A percentile compares a stretch with the other conserved stretches of the same genome.
phyloP scores from a whole-genome alignment of 208 protist genomes.

The Wallacemonas collosoma region DNA sequence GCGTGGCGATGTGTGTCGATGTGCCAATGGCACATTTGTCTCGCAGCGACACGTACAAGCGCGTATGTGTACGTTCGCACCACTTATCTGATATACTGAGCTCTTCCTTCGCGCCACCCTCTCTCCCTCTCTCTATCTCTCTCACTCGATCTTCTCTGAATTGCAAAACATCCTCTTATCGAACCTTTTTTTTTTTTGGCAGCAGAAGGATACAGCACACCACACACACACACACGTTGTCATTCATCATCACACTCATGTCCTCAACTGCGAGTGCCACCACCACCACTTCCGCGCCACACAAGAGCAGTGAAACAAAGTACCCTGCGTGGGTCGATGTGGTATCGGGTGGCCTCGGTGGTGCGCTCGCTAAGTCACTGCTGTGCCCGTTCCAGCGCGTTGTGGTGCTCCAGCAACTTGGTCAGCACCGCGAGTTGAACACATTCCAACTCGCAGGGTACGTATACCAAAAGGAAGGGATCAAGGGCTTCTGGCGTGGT shows the following conservation, averaged over 20 bases:
- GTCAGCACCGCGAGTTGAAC: constrained; percentile 58
- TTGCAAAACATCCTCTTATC: too few relatives aligned
- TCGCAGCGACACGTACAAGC: too few relatives aligned
- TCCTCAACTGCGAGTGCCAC: background rate
- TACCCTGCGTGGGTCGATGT: constrained; percentile 81
- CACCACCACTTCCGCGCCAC: background rate
- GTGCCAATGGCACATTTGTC: too few relatives aligned
- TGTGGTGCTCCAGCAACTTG: constrained; percentile 85
- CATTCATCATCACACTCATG: background rate
- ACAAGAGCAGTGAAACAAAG: constrained; percentile 61
- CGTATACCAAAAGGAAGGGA: constrained; percentile 63
- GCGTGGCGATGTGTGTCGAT: too few relatives aligned
- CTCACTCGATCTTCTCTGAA: too few relatives aligned
- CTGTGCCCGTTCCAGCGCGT: constrained; percentile 86
- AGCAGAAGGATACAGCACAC: background rate
- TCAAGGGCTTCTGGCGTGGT: constrained; percentile 85
- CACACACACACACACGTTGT: background rate
- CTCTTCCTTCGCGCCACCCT: too few relatives aligned
- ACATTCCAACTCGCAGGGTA: constrained; percentile 42
- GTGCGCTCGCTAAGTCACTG: constrained; percentile 77
- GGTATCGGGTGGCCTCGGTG: constrained; percentile 75
- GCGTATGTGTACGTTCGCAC: too few relatives aligned
- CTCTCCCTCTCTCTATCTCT: too few relatives aligned
- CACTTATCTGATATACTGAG: too few relatives aligned
- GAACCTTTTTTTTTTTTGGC: constrained; percentile 1